Base-by-base conservation (phyloP, 495 filamentous ascomycete genomes). In the Neurospora cerealis region DNA sequence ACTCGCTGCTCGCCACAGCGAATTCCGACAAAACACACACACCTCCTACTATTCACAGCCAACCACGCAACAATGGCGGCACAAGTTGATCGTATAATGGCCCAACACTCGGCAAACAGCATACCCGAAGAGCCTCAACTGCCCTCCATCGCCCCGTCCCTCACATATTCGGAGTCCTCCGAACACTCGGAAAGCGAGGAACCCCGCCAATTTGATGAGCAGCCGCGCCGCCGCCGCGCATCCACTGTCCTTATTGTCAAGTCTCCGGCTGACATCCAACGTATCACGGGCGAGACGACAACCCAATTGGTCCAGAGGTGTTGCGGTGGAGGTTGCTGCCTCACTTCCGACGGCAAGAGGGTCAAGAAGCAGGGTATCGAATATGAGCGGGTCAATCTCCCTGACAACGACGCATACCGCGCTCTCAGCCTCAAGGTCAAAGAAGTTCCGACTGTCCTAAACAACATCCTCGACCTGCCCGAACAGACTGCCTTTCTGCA, bases 281-380 rank as follows among this genome's bases (percentile, higher is more conserved):
- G 91, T 74, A 87, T 97, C 34, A 89, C 89, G 69, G 88, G 87
- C 70, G 86, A 88, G 79, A 85, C 87, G 8, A 88, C 87, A 19
- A 89, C 89, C 69, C 82, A 87, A 77, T 77, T 91, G 85, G 84
- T 88, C 79, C 77, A 87, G 83, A 83, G 91, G 84, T 99, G 96
- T 85, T 99, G 96, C 80, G 96, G 96, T 40, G 94, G 95, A 70
- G 95, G 95, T 54, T 98, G 96, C 83, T 98, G 95, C 80, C 87
- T 93, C 77, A 86, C 89, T 71, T 84, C 91, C 70, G 86, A 73
- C 9, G 44, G 87, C 41, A 79, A 90, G 28, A 66, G 54, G 15
- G 54, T 66, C 76, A 86, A 86, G 74, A 86, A 84, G 7, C 82
- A 87, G 60, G 83, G 81, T 32, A 79, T 88, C 60, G 82, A 87